Evolutionary conservation across 1,284 basidiomycete species (phyloP).

Genomic region (Sporisorium iseilematis-ciliati): DNA sequence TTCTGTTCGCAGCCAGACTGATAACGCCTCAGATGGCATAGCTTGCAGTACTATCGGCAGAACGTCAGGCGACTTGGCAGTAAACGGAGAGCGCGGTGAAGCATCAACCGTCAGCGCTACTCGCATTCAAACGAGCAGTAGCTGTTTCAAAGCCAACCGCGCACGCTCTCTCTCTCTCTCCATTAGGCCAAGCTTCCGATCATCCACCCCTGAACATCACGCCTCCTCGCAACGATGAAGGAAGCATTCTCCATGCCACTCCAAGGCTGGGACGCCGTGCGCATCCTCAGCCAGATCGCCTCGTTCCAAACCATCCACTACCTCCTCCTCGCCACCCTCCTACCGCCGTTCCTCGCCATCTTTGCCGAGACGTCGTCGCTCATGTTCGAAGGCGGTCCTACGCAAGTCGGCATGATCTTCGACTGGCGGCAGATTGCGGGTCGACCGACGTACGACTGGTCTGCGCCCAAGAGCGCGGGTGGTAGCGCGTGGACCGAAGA

Average conservation of each 20-base stretch:
- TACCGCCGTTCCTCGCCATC: slow-evolving; percentile 82
- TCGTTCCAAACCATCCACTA: slow-evolving; percentile 93
- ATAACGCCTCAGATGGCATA: too few relatives aligned
- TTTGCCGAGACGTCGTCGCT: slow-evolving; percentile 82
- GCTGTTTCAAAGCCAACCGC: too few relatives aligned
- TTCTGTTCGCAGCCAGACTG: too few relatives aligned
- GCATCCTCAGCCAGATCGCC: slow-evolving; percentile 77
- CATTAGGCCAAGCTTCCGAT: too few relatives aligned
- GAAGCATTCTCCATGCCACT: slow-evolving; percentile 46
- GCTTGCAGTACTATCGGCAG: too few relatives aligned
- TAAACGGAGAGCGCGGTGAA: too few relatives aligned
- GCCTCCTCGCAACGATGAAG: slow-evolving; percentile 27
- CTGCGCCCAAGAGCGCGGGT: not conserved
- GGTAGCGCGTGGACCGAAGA: not conserved
- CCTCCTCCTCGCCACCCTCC: slow-evolving; percentile 82
- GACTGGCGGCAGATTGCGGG: slow-evolving; percentile 93
- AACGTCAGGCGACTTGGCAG: too few relatives aligned
- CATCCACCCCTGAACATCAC: not conserved
- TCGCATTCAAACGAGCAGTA: too few relatives aligned
- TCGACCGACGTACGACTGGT: slow-evolving; percentile 33
- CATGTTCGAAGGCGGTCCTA: slow-evolving; percentile 84
- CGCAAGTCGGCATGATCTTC: slow-evolving; percentile 91
- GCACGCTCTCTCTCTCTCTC: too few relatives aligned
- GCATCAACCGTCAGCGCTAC: too few relatives aligned
- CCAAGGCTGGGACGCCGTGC: slow-evolving; percentile 43